Percentiles rank a stretch among this genome's conserved stretches.
Conservation (phyloP, 352 stramenopile species). For the Globisporangium yorkense region DNA sequence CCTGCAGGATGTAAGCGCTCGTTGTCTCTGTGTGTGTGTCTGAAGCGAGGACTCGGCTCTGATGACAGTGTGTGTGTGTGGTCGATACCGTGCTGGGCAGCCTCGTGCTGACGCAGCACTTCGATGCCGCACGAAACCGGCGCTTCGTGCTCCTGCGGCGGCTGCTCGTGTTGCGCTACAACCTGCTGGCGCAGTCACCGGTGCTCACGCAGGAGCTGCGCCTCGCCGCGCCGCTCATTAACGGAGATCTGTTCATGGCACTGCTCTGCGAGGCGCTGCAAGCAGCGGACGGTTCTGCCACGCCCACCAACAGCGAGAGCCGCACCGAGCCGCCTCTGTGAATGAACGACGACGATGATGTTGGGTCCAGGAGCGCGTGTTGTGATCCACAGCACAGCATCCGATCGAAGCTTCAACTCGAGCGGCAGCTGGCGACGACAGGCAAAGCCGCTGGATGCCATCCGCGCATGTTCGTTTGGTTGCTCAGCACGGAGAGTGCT, state of each 20-base stretch:
- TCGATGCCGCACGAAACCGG: slow-evolving; percentile 18
- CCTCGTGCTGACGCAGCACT: slow-evolving; percentile 18
- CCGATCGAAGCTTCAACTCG: no score
- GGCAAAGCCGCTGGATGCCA: not conserved
- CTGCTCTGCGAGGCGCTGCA: slow-evolving; percentile 27
- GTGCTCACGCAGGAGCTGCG: slow-evolving; percentile 33
- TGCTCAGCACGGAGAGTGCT: not conserved
- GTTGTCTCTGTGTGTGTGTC: not conserved
- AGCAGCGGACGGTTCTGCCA: not conserved
- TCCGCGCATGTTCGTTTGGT: not conserved
- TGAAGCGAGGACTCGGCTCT: not conserved
- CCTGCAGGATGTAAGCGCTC: slow-evolving; percentile 13
- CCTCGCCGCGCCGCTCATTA: slow-evolving; percentile 32
- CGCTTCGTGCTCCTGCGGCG: slow-evolving; percentile 28
- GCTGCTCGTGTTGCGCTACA: slow-evolving; percentile 40
- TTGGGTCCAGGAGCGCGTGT: not conserved
- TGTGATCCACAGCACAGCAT: not conserved
- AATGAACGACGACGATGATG: not conserved
- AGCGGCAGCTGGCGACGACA: not conserved
- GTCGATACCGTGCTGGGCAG: not conserved
- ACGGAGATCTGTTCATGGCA: slow-evolving; percentile 40
- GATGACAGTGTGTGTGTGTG: not conserved
- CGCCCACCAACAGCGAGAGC: not conserved
- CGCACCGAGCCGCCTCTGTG: not conserved
- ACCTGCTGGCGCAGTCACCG: slow-evolving; percentile 32